Evolutionary conservation across 495 filamentous ascomycete genomes (phyloP), one percentile per base, ranked within the genome.

Genomic region (Podospora conica): DNA sequence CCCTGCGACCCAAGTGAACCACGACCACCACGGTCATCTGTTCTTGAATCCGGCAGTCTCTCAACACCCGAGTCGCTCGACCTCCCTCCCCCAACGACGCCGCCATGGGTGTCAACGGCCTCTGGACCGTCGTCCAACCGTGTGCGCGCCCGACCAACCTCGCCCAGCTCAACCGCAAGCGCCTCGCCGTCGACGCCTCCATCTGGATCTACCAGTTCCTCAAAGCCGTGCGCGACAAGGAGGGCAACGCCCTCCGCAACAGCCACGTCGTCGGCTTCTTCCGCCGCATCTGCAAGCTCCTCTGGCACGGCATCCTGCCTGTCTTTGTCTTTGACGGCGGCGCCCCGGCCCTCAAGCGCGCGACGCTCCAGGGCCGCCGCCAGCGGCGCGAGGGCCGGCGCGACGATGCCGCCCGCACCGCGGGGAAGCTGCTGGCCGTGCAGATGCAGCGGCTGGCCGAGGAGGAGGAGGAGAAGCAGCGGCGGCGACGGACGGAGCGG

Each of bases 121-220:
- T 98, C 64, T 98, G 95, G 95, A 91, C 90, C 53, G 90, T 98
- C 58, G 82, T 97, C 66, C 90, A 96, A 76, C 95, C 95, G 31
- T 96, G 90, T 72, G 95, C 94, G 25, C 87, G 90, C 23, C 90
- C 90, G 20, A 93, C 95, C 66, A 96, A 96, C 77, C 90, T 98
- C 70, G 92, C 96, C 74, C 96, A 95, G 1, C 88, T 98, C 60
- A 96, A 97, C 75, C 89, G 88, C 66, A 97, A 96, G 75, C 91
- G 95, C 23, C 87, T 98, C 65, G 95, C 95, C 28, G 91, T 98
- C 76, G 95, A 98, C 78, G 95, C 96, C 61, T 96, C 92, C 3
- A 98, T 98, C 72, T 98, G 95, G 95, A 97, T 98, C 65, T 98
- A 98, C 80, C 95, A 98, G 75, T 98, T 98, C 74, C 85, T 98